Percentiles rank a stretch among this genome's conserved stretches.
Evolutionary conservation across 2,329 filamentous ascomycete species (phyloP).

Genomic region (Trichoderma simmonsii): DNA sequence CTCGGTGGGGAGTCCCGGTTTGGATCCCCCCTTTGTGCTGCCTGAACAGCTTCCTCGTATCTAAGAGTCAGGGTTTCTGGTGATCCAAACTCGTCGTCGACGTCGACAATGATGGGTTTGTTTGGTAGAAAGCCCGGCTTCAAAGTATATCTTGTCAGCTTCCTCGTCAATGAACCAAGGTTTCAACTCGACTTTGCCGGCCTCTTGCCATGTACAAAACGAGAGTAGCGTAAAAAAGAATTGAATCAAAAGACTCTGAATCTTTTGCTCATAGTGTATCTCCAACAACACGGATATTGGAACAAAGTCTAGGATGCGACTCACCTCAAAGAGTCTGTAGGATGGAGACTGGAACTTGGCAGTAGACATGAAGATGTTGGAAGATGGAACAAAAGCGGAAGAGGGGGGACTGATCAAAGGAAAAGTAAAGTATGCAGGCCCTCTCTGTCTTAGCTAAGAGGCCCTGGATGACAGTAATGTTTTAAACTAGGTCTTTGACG

Average conservation of each 20-base stretch:
- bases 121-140: slow-evolving; percentile 54
- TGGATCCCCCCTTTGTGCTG: slow-evolving; percentile 52
- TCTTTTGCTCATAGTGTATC: background rate
- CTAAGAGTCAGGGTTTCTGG: slow-evolving; percentile 55
- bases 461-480: slow-evolving; percentile 28
- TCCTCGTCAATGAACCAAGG: slow-evolving; percentile 22
- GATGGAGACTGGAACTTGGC: slow-evolving; percentile 53
- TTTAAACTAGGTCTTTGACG: slow-evolving; percentile 39
- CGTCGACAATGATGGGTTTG: slow-evolving; percentile 53
- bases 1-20: slow-evolving; percentile 53
- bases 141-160: slow-evolving; percentile 26
- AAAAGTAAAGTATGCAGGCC: slow-evolving; percentile 34
- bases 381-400: slow-evolving; percentile 31
- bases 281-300: slow-evolving; percentile 21
- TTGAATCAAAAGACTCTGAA: background rate
- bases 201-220: background rate
- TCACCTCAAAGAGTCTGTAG: slow-evolving; percentile 60
- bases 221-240: background rate
- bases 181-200: background rate
- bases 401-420: slow-evolving; percentile 36
- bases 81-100: slow-evolving; percentile 55
- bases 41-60: slow-evolving; percentile 55
- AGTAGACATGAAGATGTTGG: slow-evolving; percentile 55
- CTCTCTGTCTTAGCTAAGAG: slow-evolving; percentile 37
- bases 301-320: slow-evolving; percentile 40